Base-by-base conservation (phyloP, 1,284 basidiomycete genomes). In the Abortiporus biennis region DNA sequence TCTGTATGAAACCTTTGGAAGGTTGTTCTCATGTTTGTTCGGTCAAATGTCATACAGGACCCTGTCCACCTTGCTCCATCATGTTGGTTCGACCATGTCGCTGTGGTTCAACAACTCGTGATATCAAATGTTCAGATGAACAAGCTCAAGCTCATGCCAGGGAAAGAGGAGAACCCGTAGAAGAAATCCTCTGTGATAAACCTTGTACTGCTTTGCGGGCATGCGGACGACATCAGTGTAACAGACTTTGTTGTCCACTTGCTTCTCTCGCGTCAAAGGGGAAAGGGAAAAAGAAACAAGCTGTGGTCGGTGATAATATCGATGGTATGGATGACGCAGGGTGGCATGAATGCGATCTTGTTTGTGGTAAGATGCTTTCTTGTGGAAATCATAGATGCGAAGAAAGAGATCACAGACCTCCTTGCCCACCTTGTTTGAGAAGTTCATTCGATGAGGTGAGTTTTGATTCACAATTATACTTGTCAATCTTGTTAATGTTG, bases 371-470 rank as follows among this genome's bases (percentile, higher is more conserved):
- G 59, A 51, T 70, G 53, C 67, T 93, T 19, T 64, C 62, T 6
- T 93, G 90, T 50, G 88, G 87, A 1, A 76, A 82, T 42, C 90
- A 93, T 57, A 64, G 54, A 4, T 92, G 92, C 58, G 78, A 85
- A 46, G 74, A 78, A 52, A 68, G 71, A 23, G 92, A 96, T 57
- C 93, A 97, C 62, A 78, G 73, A 47, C 88, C 88, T 0, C 64
- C 73, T 0, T 96, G 93, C 57, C 81, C 77, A 2, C 74, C 81
- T 9, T 96, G 93, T 63, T 67, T 94, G 40, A 74, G 81, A 54
- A 92, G 90, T 27, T 84, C 84, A 0, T 97, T 93, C 51, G 91
- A 94, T 42, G 93, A 96, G 75, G 84, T 85, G 47, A 42, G 30
- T 27, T 4, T 5, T 20, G 15, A 33, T 19, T 29, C 27, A 11